Evolutionary conservation across 352 stramenopile genomes (phyloP), one percentile per base, ranked within the genome.

Genomic region (Phytophthora crassamura): DNA sequence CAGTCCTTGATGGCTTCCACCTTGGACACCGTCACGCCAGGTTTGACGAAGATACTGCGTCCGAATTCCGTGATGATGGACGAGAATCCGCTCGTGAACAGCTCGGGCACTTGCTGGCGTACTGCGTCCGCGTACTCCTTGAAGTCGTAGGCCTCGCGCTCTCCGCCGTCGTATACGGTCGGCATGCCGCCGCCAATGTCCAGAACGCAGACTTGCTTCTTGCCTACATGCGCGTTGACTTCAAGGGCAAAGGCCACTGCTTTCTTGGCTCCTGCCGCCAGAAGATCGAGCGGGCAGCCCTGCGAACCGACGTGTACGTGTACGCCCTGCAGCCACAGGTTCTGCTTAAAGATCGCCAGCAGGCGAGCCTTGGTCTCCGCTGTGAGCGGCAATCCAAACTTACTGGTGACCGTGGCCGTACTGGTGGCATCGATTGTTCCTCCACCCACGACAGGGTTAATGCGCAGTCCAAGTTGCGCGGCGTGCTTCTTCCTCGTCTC

Each of bases 41-140:
- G 81, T 68, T 98, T 98, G 15, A 90, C 82, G 47, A 97, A 91
- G 42, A 97, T 66, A 41, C 78, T 82, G 50, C 88, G 77, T 30
- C 94, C 94, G 42, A 98, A 98, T 74, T 98, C 94, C 14, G 94
- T 98, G 59, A 98, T 88, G 51, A 98, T 91, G 20, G 69, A 79
- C 30, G 76, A 70, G 59, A 88, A 91, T 0, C 77, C 77, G 25
- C 77, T 89, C n/a, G 82, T 80, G 51, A 97, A 97, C 9, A 98
- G 72, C 59, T 93, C 79, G 0, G 90, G 93, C 14, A 91, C 88
- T 18, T 81, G 70, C 4, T 71, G 42, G n/a, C 73, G 77, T 15
- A 98, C 65, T 1, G 70, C 71, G 33, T 78, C 69, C 9, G 84
- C 80, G 72, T 98, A 98, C 28, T 90, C 78, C 2, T 79, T 58